Percentiles rank a stretch among this genome's conserved stretches.
These are phyloP conservation scores for Leishmania tropica DNA, from an alignment of 208 protist species.

Conservation along the genomic window DNA sequence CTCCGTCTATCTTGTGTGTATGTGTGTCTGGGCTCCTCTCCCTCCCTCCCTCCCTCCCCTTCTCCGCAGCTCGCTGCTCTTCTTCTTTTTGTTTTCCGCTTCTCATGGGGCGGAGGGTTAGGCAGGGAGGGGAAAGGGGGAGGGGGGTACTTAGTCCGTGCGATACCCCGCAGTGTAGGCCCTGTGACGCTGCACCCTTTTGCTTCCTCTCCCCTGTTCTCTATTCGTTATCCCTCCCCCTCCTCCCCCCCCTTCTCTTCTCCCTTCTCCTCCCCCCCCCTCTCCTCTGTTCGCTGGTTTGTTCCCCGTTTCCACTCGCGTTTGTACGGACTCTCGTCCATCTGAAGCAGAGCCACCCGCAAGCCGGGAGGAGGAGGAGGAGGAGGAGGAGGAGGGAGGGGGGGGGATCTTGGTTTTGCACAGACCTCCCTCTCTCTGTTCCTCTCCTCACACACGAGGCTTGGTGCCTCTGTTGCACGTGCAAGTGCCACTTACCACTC, in stretches of 20 bases:
- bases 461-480: not conserved
- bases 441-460: not conserved
- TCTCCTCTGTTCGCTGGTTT: no score
- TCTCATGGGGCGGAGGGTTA: not conserved
- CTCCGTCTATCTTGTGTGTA: slow-evolving; percentile 8
- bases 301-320: not conserved
- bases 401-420: not conserved
- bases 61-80: not conserved
- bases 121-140: not conserved
- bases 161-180: not conserved
- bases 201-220: not conserved
- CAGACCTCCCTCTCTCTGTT: not conserved
- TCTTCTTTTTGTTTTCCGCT: not conserved
- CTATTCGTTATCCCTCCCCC: no score
- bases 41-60: not conserved
- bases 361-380: not conserved
- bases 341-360: not conserved
- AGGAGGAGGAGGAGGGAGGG: not conserved
- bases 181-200: slow-evolving; percentile 2
- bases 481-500: not conserved
- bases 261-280: no score
- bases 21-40: not conserved
- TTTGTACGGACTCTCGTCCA: slow-evolving; percentile 6
- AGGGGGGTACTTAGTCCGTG: not conserved
- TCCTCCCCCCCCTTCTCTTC: no score